Conservation (phyloP, 805 yeast species). For the Kuraishia cidri region DNA sequence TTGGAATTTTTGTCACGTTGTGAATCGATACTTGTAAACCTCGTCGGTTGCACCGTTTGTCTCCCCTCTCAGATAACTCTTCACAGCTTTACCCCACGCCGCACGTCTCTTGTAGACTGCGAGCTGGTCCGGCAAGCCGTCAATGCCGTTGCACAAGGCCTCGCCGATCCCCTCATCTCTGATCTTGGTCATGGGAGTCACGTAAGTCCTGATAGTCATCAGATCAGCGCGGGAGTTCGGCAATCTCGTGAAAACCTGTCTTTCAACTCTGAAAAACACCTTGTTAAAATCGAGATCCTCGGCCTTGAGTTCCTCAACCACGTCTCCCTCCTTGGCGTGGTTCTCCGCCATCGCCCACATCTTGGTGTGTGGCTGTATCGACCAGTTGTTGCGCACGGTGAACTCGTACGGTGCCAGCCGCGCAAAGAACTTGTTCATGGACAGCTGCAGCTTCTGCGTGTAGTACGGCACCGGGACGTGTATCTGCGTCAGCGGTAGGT, state of each 20-base stretch:
- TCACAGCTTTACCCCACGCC: conserved; percentile 65
- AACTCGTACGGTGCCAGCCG: conserved; percentile 42
- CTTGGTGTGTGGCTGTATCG: conserved; percentile 51
- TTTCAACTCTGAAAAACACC: conserved; percentile 50
- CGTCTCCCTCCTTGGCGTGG: conserved; percentile 29
- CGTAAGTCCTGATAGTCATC: conserved; percentile 49
- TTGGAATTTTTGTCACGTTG: too few relatives aligned
- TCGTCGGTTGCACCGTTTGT: conserved; percentile 24
- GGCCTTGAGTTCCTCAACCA: conserved; percentile 22
- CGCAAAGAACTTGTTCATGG: conserved; percentile 63
- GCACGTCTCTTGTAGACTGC: conserved; percentile 54
- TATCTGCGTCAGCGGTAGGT: conserved; percentile 46
- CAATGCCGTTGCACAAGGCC: conserved; percentile 54
- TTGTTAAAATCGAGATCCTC: conserved; percentile 30
- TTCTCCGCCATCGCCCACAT: conserved; percentile 35
- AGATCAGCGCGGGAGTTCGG: conserved; percentile 36
- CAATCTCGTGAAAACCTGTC: conserved; percentile 46
- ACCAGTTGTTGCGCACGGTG: conserved; percentile 64
- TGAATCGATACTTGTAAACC: too few relatives aligned
- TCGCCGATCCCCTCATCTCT: conserved; percentile 31
- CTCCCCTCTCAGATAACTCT: conserved; percentile 26
- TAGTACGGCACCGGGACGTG: conserved; percentile 74
- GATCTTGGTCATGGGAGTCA: conserved; percentile 40
- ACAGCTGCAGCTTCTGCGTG: conserved; percentile 37
- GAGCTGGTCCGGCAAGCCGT: conserved; percentile 49